Base-by-base conservation (phyloP, 495 filamentous ascomycete genomes). In the Aspergillus leporis region DNA sequence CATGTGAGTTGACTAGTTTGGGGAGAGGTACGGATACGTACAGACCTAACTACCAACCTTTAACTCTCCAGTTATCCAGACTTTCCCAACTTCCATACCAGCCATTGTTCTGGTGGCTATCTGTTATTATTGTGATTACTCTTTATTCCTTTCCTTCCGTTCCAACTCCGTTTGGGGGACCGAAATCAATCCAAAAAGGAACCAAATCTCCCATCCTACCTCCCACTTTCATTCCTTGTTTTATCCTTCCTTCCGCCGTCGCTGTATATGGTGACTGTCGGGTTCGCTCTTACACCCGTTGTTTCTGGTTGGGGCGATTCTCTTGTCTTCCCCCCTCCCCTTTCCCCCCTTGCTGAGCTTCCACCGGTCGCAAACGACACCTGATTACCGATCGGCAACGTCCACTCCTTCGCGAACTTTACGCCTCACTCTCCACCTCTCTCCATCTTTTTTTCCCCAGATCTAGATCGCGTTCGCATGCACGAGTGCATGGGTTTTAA, bases 391-490 rank as follows among this genome's bases (percentile, higher is more conserved):
- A 60, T 62, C 63, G 60, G 56, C 58, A 47, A 49, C 55, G 53
- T 40, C 53, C 56, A 56, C 57, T 62, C 49, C 53, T 46, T 60
- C 22, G 53, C 54, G 43, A 53, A 46, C 41, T 49, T 16, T 18
- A 46, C 58, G 36, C 47, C 55, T 60, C 53, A 54, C 54, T 59
- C 53, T 47, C 50, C 59, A 56, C 59, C 52, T 49, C 51, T 43
- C 51, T 43, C 36, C 40, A 31, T 48, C 54, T 51, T 60, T 58
- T 28, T 25, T 22, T 32, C 59, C 59, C 52, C 55, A 22, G 51
- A 61, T 66, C 56, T 61, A 63, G 61, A 57, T 66, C 45, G 43
- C 45, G 30, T 60, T 60, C 51, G 48, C 58, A 63, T 66, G 61
- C 64, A 63, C 60, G 34, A 58, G 60, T 61, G 64, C 53, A 63